phyloP scores from a whole-genome alignment of 2,329 filamentous ascomycete genomes.

The Fusarium drepaniforme region DNA sequence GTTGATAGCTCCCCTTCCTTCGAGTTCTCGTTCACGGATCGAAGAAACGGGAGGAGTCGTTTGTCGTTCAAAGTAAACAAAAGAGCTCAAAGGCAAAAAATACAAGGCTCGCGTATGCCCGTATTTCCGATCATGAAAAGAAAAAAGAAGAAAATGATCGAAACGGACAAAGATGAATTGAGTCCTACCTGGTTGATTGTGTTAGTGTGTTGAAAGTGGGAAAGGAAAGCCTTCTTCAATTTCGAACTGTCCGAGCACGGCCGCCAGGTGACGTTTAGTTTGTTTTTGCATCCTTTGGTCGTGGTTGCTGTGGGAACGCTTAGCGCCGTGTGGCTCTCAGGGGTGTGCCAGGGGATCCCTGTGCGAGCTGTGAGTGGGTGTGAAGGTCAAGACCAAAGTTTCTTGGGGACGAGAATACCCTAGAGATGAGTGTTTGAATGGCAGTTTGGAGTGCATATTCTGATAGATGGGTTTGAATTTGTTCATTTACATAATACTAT shows the following conservation, averaged over 20 bases:
- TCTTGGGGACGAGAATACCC: slow-evolving; percentile 18
- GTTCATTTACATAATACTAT: neutral
- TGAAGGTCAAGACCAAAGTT: neutral
- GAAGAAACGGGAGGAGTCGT: neutral
- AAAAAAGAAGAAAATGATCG: slow-evolving; percentile 24
- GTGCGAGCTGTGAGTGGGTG: neutral
- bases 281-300: slow-evolving; percentile 33
- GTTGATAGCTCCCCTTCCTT: slow-evolving; percentile 10
- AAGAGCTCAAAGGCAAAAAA: slow-evolving; percentile 31
- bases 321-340: slow-evolving; percentile 22
- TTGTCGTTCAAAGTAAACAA: slow-evolving; percentile 37
- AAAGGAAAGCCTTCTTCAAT: slow-evolving; percentile 11
- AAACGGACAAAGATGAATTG: slow-evolving; percentile 45
- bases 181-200: slow-evolving; percentile 10
- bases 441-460: neutral
- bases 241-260: slow-evolving; percentile 29
- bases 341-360: slow-evolving; percentile 31
- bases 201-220: slow-evolving; percentile 32
- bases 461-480: neutral
- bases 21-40: slow-evolving; percentile 3
- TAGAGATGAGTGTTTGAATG: neutral
- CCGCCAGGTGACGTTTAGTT: slow-evolving; percentile 42
- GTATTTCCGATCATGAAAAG: slow-evolving; percentile 35
- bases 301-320: slow-evolving; percentile 41
- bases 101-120: slow-evolving; percentile 26